Conservation (phyloP, 73 alveolate species). For the Paramecium pentaurelia region DNA sequence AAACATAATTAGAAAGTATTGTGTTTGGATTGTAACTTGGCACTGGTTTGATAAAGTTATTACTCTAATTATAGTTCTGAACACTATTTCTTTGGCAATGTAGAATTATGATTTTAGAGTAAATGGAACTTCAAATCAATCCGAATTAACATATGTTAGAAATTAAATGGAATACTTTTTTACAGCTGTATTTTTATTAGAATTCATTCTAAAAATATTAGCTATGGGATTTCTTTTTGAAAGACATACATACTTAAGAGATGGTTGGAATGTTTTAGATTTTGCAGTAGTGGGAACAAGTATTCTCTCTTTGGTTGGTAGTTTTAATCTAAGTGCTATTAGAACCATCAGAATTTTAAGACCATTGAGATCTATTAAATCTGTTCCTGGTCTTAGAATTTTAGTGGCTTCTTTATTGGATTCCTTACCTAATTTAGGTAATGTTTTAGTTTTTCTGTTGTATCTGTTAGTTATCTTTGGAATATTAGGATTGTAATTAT, state of each 20-base stretch:
- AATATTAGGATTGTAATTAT: conserved; percentile 72
- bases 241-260: conserved; percentile 70
- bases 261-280: conserved; percentile 82
- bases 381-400: conserved; percentile 67
- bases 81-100: conserved; percentile 60
- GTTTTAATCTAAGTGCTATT: conserved; percentile 62
- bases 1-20: neutral
- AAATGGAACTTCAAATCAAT: neutral
- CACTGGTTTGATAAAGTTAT: conserved; percentile 69
- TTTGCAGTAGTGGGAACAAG: conserved; percentile 73
- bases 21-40: conserved; percentile 48
- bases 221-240: conserved; percentile 74
- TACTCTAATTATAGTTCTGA: conserved; percentile 52
- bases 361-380: conserved; percentile 70
- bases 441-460: conserved; percentile 62
- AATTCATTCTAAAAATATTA: conserved; percentile 66
- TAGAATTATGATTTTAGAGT: conserved; percentile 47
- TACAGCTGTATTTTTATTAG: conserved; percentile 64
- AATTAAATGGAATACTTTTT: conserved; percentile 55
- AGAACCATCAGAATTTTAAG: conserved; percentile 73
- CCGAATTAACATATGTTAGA: neutral
- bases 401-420: conserved; percentile 61
- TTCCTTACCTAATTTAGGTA: conserved; percentile 70
- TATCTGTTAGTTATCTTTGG: conserved; percentile 71
- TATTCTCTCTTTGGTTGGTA: conserved; percentile 45